Base-by-base conservation (phyloP, 495 filamentous ascomycete species). In the Podospora fimiseda region DNA sequence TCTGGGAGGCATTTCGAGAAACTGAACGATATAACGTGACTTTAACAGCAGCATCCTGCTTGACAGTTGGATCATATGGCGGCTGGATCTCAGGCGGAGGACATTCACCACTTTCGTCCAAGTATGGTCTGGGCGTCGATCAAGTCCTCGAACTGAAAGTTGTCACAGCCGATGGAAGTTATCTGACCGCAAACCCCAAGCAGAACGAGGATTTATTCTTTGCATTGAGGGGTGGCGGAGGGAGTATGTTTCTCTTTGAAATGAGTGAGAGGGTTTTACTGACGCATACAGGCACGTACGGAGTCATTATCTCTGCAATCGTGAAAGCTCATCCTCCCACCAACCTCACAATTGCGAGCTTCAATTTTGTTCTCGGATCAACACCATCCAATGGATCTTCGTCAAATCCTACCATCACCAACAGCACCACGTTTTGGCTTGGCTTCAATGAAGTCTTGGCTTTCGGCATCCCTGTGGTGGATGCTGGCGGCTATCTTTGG, bases 251-350 rank as follows among this genome's bases (percentile, higher is more conserved):
- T 19, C n/a, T 21, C 22, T n/a, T n/a, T n/a, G n/a, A n/a, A n/a
- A n/a, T n/a, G n/a, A n/a, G n/a, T n/a, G n/a, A n/a, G n/a, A n/a
- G n/a, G n/a, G n/a, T n/a, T n/a, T n/a, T n/a, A n/a, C n/a, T n/a
- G n/a, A n/a, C n/a, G n/a, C n/a, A n/a, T n/a, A n/a, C 37, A 72
- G 76, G 74, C 9, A 80, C 79, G 2, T 84, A 76, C 40, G 82
- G 79, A 1, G 66, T 84, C 7, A 74, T 85, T 11, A 73, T 68
- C 11, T 79, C 75, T 0, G 65, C 67, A 38, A 68, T 74, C 23
- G 63, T 74, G 30, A 80, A 76, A 50, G 74, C 73, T 16, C 59
- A 70, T 18, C 67, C 70, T 1, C 56, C 57, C 6, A 48, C 69
- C 36, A 60, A 57, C 19, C 23, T 80, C 48, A 60, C 68, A 0